phyloP scores from a whole-genome alignment of 2,329 filamentous ascomycete species.

The Fusarium sp. region DNA sequence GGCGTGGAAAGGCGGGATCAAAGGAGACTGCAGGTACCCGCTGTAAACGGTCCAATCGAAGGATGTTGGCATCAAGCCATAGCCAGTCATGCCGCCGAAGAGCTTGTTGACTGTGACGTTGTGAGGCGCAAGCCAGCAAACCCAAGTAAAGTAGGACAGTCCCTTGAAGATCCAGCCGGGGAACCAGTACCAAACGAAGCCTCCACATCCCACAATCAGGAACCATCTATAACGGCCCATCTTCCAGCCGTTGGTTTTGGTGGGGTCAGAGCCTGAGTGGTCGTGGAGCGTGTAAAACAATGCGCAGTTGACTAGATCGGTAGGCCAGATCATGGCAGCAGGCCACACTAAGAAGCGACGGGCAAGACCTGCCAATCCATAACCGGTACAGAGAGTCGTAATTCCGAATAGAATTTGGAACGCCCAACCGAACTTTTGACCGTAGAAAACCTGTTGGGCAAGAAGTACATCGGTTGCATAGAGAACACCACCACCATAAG shows the following conservation, averaged over 20 bases:
- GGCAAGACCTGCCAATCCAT: constrained; percentile 67
- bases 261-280: constrained; percentile 59
- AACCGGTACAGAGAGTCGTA: constrained; percentile 68
- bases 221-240: constrained; percentile 74
- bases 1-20: constrained; percentile 66
- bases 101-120: constrained; percentile 71
- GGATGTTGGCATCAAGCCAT: constrained; percentile 71
- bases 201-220: constrained; percentile 64
- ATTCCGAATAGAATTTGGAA: constrained; percentile 67
- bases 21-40: constrained; percentile 62
- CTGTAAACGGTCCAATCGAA: constrained; percentile 65
- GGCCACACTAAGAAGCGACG: constrained; percentile 66
- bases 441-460: constrained; percentile 67
- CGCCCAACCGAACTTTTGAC: constrained; percentile 65
- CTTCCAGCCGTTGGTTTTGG: constrained; percentile 69
- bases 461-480: constrained; percentile 65
- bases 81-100: constrained; percentile 69
- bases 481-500: constrained; percentile 68
- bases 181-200: constrained; percentile 70
- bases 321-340: constrained; percentile 69
- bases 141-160: constrained; percentile 71
- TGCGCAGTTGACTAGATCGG: constrained; percentile 65
- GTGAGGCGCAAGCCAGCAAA: constrained; percentile 72
- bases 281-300: constrained; percentile 63
- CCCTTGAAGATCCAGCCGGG: constrained; percentile 73